Evolutionary conservation across 176 grass and related monocot species (phyloP).

Genomic region (Poa annua): DNA sequence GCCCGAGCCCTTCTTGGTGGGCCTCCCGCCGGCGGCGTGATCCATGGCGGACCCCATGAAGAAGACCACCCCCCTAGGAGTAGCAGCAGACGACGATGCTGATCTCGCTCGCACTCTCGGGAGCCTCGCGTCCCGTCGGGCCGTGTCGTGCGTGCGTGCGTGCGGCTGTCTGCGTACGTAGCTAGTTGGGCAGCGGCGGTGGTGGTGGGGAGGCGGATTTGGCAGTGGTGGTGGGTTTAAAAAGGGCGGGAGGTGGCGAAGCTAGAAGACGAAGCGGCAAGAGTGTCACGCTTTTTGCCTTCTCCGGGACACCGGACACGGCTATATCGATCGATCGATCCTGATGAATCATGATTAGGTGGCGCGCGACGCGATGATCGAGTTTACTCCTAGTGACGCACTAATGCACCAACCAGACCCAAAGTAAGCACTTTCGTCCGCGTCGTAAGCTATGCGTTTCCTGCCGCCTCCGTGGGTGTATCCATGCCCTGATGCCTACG

Average conservation of each 20-base stretch:
- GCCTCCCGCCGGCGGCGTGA: conserved; percentile 30
- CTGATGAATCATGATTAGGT: conserved; percentile 49
- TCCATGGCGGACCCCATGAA: conserved; percentile 48
- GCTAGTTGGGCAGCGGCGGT: not conserved
- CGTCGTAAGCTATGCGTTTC: not conserved
- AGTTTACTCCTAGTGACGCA: conserved; percentile 29
- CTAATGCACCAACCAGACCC: conserved; percentile 35
- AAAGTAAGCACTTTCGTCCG: not conserved
- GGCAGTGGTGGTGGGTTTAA: conserved; percentile 58
- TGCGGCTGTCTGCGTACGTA: not conserved
- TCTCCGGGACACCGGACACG: not conserved
- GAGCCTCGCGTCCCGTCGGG: conserved; percentile 32
- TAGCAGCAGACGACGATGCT: not conserved
- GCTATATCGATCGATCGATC: too few relatives aligned
- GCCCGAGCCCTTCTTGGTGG: conserved; percentile 51
- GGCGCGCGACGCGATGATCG: conserved; percentile 9
- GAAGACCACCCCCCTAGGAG: not conserved
- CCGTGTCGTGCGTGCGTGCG: not conserved
- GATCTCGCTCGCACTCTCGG: not conserved
- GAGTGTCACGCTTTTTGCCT: conserved; percentile 26
- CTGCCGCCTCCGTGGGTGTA: not conserved
- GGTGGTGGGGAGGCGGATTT: conserved; percentile 49
- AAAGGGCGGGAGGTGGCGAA: conserved; percentile 59
- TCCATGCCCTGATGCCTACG: not conserved
- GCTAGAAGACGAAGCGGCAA: conserved; percentile 15